phyloP scores from a whole-genome alignment of 192 early-diverging fungal species.

The Diversispora epigaea region DNA sequence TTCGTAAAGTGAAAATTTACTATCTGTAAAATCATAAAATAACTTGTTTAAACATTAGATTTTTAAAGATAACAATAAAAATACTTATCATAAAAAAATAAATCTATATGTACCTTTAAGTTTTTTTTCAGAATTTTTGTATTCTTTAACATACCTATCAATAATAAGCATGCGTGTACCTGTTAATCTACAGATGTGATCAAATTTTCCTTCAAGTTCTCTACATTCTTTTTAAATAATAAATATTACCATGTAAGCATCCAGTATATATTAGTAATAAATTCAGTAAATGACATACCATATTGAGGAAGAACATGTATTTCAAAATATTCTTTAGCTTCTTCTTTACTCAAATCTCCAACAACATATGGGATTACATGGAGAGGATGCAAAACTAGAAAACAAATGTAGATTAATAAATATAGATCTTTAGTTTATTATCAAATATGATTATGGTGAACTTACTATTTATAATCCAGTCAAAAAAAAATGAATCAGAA shows the following conservation, averaged over 20 bases:
- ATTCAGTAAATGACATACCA: conserved; percentile 22
- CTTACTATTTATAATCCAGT: conserved; percentile 24
- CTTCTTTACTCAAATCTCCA: conserved; percentile 22
- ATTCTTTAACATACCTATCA: conserved; percentile 9
- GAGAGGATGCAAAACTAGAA: neutral
- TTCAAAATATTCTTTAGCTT: conserved; percentile 25
- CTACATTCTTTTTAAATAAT: neutral
- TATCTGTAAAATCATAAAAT: neutral
- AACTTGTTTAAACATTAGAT: conserved; percentile 10
- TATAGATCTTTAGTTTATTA: conserved; percentile 13
- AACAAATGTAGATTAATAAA: conserved; percentile 16
- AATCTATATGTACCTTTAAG: neutral
- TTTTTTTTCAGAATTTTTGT: conserved; percentile 5
- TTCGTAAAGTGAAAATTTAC: too few relatives aligned
- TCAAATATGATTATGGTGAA: neutral
- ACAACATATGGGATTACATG: conserved; percentile 18
- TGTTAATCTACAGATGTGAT: too few relatives aligned
- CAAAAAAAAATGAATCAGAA: conserved; percentile 20
- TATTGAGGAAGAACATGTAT: conserved; percentile 4
- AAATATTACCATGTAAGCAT: neutral
- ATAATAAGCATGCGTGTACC: neutral
- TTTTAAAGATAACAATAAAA: too few relatives aligned
- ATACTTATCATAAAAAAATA: neutral
- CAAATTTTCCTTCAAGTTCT: too few relatives aligned
- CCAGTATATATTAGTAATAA: neutral